Base-by-base conservation (phyloP, 2,329 filamentous ascomycete species). In the Botrytis squamosa region DNA sequence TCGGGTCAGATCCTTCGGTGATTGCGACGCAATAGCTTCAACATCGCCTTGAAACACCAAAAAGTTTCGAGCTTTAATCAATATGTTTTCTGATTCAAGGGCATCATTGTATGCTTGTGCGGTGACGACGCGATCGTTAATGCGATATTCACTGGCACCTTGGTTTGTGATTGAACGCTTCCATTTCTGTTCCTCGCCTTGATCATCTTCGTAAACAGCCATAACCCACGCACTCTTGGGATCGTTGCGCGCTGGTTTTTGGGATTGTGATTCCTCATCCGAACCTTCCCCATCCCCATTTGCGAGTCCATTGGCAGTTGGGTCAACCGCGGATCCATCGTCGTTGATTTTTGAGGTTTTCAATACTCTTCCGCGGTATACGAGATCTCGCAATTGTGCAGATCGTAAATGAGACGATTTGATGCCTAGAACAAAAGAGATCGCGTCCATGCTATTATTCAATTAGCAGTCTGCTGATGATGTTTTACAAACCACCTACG, bases 401-500 rank as follows among this genome's bases (percentile, higher is more conserved):
- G 97, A 99, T 80, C 96, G 94, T 72, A 99, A 87, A 82, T 98
- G 95, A n/a, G 95, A 97, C 4, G 96, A 99, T 83, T 98, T 98
- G 83, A 99, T 98, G 77, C 96, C 96, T 73, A 99, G 89, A 74
- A 99, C 96, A 84, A 99, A 99, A 77, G 96, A 99, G 79, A 99
- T 99, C 78, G 96, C 96, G 83, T 99, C 96, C 96, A 99, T 99
- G 75, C 93, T 97, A 80, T 36, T 20, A 55, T 5, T n/a, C 59
- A 75, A 38, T 82, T 70, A 81, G 79, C 76, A 65, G 74, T 74
- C 40, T 52, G 38, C 65, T 42, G 59, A 65, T 65, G 52, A 60
- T 64, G 25, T 76, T 64, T 77, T 72, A 44, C 55, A 81, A 83
- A 52, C 40, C 69, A 95, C 93, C 82, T 84, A 95, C 93, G 95